Evolutionary conservation across 225 moss, liverwort and hornwort species (phyloP), one percentile per base, ranked within the genome.

Genomic region (Neckera pumila): DNA sequence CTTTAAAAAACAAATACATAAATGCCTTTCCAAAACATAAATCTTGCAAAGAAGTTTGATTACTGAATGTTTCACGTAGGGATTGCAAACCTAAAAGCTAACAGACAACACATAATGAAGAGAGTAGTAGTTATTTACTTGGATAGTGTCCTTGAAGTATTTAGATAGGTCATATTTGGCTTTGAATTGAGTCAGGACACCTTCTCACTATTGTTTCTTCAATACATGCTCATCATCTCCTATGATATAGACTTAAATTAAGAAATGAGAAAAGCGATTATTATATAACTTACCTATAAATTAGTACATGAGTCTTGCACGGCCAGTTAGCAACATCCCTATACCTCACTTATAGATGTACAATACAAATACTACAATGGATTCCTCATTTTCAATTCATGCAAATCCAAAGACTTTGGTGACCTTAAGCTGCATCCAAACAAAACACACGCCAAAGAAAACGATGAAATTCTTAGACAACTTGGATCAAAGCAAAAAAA

Each of bases 151-250:
- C 14, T 34, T 76, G 76, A 53, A 53, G 22, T 36, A 11, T 34
- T 51, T 53, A 76, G 63, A 88, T 11, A 47, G 57, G 45, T 86
- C 86, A 76, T 87, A 96, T 95, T 96, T 96, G 85, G 93, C 95
- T 89, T 93, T 94, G 87, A 94, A 96, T 49, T 91, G 91, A 89
- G 94, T 94, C 75, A 95, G 86, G 62, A 97, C 93, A 61, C 93
- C 95, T 83, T 96, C 94, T 86, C 95, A 95, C 51, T 94, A 90
- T 77, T 96, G 94, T 88, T 95, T 96, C 87, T 96, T 96, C 28
- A 92, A 79, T 75, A 90, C 91, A 33, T 89, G 93, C 36, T 94
- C 89, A 86, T 95, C 91, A 87, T 93, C 90, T 58, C 95, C 90
- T 62, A 56, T 63, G 19, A 81, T 56, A 25, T 79, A 36, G 76